These are phyloP conservation scores for Fusarium algeriense DNA, from an alignment of 2,329 filamentous ascomycete species.

Conservation along the genomic window DNA sequence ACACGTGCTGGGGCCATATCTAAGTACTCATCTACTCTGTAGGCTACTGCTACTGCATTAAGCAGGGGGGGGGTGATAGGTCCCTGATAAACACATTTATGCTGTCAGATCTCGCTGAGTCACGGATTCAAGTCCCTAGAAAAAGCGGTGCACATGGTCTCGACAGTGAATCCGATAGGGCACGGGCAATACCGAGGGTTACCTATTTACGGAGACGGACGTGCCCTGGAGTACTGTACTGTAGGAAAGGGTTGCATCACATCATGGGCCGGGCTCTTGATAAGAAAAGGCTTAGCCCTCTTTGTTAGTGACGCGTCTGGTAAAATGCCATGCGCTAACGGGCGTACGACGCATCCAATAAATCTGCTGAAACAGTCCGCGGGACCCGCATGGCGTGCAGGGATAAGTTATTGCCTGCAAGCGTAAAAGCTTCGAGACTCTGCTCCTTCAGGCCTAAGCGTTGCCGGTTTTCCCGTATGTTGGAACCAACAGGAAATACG, in stretches of 20 bases:
- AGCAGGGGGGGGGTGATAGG: background rate
- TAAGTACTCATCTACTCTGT: no score
- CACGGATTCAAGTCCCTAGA: background rate
- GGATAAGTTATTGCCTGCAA: background rate
- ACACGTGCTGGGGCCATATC: background rate
- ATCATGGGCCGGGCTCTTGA: background rate
- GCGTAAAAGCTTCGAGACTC: background rate
- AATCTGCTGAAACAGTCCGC: background rate
- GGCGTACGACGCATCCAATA: conserved; percentile 7
- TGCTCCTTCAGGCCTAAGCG: background rate
- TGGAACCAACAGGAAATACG: conserved; percentile 4
- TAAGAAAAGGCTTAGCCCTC: background rate
- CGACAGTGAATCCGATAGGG: background rate
- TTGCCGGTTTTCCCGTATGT: conserved; percentile 6
- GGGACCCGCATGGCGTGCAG: background rate
- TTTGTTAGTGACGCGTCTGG: background rate
- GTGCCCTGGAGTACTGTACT: no score
- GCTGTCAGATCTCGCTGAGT: background rate
- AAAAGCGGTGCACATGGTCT: conserved; percentile 2
- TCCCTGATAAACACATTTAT: conserved; percentile 4
- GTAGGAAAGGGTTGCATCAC: background rate
- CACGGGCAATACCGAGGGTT: background rate
- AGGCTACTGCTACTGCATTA: background rate
- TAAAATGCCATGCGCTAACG: background rate
- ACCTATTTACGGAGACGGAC: background rate